Evolutionary conservation across 2,329 filamentous ascomycete genomes (phyloP).

Genomic region (Helicocarpus griseus): DNA sequence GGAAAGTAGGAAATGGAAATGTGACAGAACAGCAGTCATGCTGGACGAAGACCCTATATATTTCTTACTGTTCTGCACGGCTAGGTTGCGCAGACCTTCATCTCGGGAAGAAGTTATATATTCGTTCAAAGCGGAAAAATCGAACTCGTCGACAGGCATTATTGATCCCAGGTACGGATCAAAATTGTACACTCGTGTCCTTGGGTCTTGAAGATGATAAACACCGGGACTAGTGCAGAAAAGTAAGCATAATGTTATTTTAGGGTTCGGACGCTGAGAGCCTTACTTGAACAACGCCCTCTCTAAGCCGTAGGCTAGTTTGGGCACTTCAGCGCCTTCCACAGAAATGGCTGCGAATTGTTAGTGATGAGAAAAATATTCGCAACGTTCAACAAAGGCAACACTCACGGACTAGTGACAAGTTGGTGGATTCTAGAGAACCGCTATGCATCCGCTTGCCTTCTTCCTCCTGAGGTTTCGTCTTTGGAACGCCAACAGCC

Average conservation of each 20-base stretch:
- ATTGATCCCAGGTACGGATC: slow-evolving; percentile 88
- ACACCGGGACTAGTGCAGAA: slow-evolving; percentile 54
- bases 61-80: slow-evolving; percentile 57
- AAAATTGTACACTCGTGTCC: slow-evolving; percentile 88
- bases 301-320: slow-evolving; percentile 65
- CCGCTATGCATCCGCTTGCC: slow-evolving; percentile 6
- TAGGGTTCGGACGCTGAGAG: neutral
- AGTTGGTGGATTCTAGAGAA: slow-evolving; percentile 6
- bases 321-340: slow-evolving; percentile 48
- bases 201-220: slow-evolving; percentile 80
- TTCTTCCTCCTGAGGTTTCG: neutral
- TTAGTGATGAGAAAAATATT: slow-evolving; percentile 6
- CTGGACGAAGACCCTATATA: slow-evolving; percentile 95
- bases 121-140: slow-evolving; percentile 73
- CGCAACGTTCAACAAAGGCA: neutral
- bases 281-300: slow-evolving; percentile 80
- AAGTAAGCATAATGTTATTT: slow-evolving; percentile 5
- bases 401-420: slow-evolving; percentile 16
- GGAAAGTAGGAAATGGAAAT: slow-evolving; percentile 89
- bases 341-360: slow-evolving; percentile 26
- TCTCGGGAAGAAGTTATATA: slow-evolving; percentile 93
- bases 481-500: no score
- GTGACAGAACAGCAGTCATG: slow-evolving; percentile 77
- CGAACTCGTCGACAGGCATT: slow-evolving; percentile 88
- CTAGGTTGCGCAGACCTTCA: slow-evolving; percentile 56